Conservation (phyloP, 1,284 basidiomycete genomes). For the Sporisorium exsertum region DNA sequence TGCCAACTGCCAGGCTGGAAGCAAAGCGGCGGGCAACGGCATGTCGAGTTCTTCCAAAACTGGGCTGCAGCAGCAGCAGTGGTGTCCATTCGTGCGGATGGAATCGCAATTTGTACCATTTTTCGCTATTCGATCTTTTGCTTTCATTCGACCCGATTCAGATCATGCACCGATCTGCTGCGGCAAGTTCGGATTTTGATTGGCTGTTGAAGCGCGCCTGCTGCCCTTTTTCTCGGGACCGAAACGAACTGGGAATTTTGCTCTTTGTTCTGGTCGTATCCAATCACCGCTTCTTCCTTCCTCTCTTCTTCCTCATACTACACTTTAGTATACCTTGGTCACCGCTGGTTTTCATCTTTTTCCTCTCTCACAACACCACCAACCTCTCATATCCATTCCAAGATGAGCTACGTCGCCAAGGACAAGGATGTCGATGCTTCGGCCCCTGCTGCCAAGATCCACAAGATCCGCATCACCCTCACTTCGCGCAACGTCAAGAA, state of each 20-base stretch:
- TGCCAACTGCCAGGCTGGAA: conserved; percentile 23
- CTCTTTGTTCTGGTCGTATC: conserved; percentile 5
- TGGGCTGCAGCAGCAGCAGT: not conserved
- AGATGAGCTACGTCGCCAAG: conserved; percentile 99
- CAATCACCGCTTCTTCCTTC: conserved; percentile 21
- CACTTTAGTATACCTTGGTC: conserved; percentile 68
- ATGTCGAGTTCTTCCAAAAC: conserved; percentile 9
- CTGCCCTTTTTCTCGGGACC: conserved; percentile 11
- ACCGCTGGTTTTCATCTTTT: conserved; percentile 71
- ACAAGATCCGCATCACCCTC: conserved; percentile 99
- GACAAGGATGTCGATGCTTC: conserved; percentile 82
- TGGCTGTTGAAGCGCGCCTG: conserved; percentile 11
- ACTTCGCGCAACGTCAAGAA: conserved; percentile 98
- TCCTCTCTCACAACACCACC: conserved; percentile 70
- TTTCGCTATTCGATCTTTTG: not conserved
- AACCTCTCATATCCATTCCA: conserved; percentile 70
- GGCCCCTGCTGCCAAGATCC: conserved; percentile 87
- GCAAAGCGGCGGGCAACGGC: not conserved
- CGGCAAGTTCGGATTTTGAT: conserved; percentile 44
- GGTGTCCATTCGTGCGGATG: conserved; percentile 9
- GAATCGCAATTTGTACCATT: not conserved
- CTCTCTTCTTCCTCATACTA: conserved; percentile 42
- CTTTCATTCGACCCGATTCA: conserved; percentile 15
- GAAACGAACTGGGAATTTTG: conserved; percentile 22
- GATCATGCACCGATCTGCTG: conserved; percentile 18